Evolutionary conservation across 2,329 filamentous ascomycete genomes (phyloP).

Genomic region (Ophiostoma quercus): DNA sequence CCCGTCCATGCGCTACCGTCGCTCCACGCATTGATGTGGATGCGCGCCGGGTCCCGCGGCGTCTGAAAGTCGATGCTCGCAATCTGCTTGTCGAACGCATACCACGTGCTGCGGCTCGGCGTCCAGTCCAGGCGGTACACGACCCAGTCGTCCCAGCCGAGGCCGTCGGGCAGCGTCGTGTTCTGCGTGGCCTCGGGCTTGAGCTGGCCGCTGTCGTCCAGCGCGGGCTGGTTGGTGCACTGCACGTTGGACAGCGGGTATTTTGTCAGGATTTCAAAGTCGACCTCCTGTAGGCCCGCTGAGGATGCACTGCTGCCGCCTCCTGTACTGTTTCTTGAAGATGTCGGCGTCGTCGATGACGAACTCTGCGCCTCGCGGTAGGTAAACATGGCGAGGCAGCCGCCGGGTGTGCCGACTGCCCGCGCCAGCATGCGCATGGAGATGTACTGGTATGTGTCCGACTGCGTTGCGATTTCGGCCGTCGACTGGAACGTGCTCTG

Average conservation of each 20-base stretch:
- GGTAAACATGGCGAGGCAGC: neutral
- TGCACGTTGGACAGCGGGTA: neutral
- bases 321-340: neutral
- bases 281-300: neutral
- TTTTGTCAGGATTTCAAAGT: neutral
- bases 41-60: neutral
- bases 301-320: neutral
- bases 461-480: neutral
- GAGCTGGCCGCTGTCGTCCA: neutral
- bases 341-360: neutral
- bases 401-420: neutral
- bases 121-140: neutral
- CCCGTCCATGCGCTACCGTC: slow-evolving; percentile 46
- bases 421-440: neutral
- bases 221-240: neutral
- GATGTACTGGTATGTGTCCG: neutral
- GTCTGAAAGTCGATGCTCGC: neutral
- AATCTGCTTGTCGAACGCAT: neutral
- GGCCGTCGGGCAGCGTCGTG: neutral
- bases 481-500: neutral
- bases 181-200: neutral
- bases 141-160: neutral
- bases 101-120: neutral
- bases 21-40: neutral
- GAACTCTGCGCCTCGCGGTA: neutral